Base-by-base conservation (phyloP, 2,329 filamentous ascomycete species). In the Verticillium zaregamsianum region DNA sequence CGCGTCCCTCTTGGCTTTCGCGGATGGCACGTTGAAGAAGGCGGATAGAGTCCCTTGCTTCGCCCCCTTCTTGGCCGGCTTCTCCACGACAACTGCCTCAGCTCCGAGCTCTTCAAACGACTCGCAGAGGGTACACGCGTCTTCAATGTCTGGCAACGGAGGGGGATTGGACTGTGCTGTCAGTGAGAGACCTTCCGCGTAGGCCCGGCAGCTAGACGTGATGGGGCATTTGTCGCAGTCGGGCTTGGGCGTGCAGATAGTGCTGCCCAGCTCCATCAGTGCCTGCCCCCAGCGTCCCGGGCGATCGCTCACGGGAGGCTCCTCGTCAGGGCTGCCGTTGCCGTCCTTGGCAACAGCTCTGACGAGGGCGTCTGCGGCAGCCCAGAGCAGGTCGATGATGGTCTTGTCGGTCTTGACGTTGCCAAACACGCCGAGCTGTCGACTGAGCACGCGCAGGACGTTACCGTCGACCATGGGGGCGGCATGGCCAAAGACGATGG, bases 401-500 rank as follows among this genome's bases (percentile, higher is more conserved):
- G 68, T 65, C 67, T 82, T 86, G 64, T 86, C 82, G 6, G 80
- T 76, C 68, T 88, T 87, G 14, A 81, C 80, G 65, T 87, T 82
- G 12, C 79, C 82, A 40, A 82, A 77, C 0, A 89, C 64, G 0
- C 85, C 86, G 23, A 88, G 73, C 70, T 88, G 86, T 28, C 86
- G 76, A 63, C 84, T 86, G 62, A 89, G 69, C 23, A 89, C 86
- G 12, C 86, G 76, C 25, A 86, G 69, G 8, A 89, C 86, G 62
- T 89, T 89, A 11, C 86, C 86, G 66, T 89, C 86, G 0, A 89
- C 83, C 78, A 89, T 86, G 2, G 86, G 79, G 37, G 81, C 83
- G 0, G 85, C 74, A 31, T 77, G 76, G 0, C 86, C 86, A 66
- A 86, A 89, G 0, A 86, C 86, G 58, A 89, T 89, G 59, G 84